Evolutionary conservation across 176 grass and related monocot genomes (phyloP).

Genomic region (Carex pumila): DNA sequence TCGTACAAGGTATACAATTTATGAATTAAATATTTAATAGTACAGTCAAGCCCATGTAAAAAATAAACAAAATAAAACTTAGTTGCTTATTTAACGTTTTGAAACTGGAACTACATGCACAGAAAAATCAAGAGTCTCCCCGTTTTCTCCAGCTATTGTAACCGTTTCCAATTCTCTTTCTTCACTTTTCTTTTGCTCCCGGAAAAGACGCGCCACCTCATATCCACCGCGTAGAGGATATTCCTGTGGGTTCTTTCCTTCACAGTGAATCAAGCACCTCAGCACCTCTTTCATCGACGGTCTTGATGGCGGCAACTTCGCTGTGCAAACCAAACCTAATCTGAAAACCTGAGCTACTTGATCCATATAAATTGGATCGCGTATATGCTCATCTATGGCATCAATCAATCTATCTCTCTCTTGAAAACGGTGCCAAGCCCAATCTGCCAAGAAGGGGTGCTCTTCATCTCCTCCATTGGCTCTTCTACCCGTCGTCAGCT

Average conservation of each 20-base stretch:
- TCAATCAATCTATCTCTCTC: conserved; percentile 32
- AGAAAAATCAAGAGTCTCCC: conserved; percentile 3
- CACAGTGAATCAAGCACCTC: conserved; percentile 30
- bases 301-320: conserved; percentile 31
- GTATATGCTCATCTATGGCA: conserved; percentile 32
- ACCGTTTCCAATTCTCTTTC: neutral
- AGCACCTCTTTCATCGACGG: conserved; percentile 69
- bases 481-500: conserved; percentile 45
- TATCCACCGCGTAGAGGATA: conserved; percentile 1
- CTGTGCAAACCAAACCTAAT: conserved; percentile 59
- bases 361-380: conserved; percentile 9
- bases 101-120: conserved; percentile 9
- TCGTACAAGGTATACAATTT: too few relatives aligned
- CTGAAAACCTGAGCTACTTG: conserved; percentile 48
- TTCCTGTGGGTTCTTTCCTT: neutral
- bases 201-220: conserved; percentile 15
- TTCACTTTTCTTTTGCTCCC: neutral
- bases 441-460: conserved; percentile 53
- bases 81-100: neutral
- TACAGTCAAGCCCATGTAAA: too few relatives aligned
- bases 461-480: conserved; percentile 39
- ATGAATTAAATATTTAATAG: too few relatives aligned
- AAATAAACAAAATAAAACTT: neutral
- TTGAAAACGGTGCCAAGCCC: conserved; percentile 54
- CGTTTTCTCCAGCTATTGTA: neutral